These are phyloP conservation scores for Proliferodiscus dingleyae DNA, from an alignment of 2,329 filamentous ascomycete genomes.

Conservation along the genomic window DNA sequence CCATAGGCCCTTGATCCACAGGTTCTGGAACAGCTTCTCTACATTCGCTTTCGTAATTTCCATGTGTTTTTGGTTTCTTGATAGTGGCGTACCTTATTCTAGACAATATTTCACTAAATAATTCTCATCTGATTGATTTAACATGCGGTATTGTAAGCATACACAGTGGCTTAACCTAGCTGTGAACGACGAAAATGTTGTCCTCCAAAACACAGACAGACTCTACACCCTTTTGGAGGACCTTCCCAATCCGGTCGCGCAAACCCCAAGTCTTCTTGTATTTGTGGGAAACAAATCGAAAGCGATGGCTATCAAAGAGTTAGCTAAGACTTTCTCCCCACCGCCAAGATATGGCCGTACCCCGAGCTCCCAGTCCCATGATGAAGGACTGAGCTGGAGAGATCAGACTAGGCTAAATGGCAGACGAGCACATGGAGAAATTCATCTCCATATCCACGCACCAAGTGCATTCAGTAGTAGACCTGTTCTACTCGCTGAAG, in stretches of 20 bases:
- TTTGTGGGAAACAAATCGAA: slow-evolving; percentile 19
- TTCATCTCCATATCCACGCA: slow-evolving; percentile 15
- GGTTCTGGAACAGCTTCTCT: too few species aligned
- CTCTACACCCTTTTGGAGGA: slow-evolving; percentile 15
- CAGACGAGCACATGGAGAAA: slow-evolving; percentile 10
- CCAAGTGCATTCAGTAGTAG: slow-evolving; percentile 12
- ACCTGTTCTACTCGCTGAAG: slow-evolving; percentile 12
- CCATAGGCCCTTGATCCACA: too few species aligned
- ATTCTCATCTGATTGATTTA: not conserved
- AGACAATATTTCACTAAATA: not conserved
- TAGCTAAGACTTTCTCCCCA: slow-evolving; percentile 15
- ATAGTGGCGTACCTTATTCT: too few species aligned
- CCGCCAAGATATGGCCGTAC: slow-evolving; percentile 9
- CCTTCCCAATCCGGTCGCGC: slow-evolving; percentile 12
- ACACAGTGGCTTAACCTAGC: slow-evolving; percentile 15
- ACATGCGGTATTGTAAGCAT: slow-evolving; percentile 19
- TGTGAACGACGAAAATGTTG: slow-evolving; percentile 9
- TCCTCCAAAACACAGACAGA: slow-evolving; percentile 15
- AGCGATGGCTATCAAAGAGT: slow-evolving; percentile 15
- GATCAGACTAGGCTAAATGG: slow-evolving; percentile 9
- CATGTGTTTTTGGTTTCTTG: slow-evolving; percentile 1
- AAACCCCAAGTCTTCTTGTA: slow-evolving; percentile 16
- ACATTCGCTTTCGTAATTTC: too few species aligned
- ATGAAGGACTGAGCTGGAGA: slow-evolving; percentile 5
- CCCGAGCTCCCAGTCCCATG: slow-evolving; percentile 7